A percentile compares a stretch with the other conserved stretches of the same genome.
Conservation (phyloP, 345 rosid genomes). For the Angophora floribunda region DNA sequence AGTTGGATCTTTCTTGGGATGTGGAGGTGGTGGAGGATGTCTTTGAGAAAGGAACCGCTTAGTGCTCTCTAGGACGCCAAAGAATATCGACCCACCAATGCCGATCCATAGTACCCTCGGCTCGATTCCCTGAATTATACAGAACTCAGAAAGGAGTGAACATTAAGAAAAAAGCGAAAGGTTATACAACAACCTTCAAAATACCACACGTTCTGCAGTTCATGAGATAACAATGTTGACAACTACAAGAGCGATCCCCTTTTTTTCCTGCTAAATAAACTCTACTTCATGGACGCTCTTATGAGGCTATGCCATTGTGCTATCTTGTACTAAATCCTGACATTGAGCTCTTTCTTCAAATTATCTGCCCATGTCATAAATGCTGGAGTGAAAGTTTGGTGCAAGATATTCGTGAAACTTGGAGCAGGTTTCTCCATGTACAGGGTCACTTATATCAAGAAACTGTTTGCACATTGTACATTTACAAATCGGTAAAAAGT, state of each 20-base stretch:
- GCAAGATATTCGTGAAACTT: background rate
- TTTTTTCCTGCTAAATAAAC: background rate
- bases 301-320: background rate
- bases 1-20: background rate
- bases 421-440: background rate
- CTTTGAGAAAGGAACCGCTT: constrained; percentile 60
- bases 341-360: background rate
- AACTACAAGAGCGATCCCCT: background rate
- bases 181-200: background rate
- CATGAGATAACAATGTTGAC: background rate
- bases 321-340: background rate
- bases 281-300: background rate
- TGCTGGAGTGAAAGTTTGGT: background rate
- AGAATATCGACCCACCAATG: constrained; percentile 84
- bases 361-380: background rate
- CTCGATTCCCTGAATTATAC: constrained; percentile 53
- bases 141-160: background rate
- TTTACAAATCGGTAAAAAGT: background rate
- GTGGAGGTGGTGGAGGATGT: constrained; percentile 16
- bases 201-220: background rate
- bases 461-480: background rate
- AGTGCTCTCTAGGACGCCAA: constrained; percentile 80
- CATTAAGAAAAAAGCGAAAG: background rate
- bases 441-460: background rate
- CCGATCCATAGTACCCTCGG: constrained; percentile 95